Percentiles rank a stretch among this genome's conserved stretches.
phyloP scores from a whole-genome alignment of 2,329 filamentous ascomycete species.

The Pseudogymnoascus sp. region DNA sequence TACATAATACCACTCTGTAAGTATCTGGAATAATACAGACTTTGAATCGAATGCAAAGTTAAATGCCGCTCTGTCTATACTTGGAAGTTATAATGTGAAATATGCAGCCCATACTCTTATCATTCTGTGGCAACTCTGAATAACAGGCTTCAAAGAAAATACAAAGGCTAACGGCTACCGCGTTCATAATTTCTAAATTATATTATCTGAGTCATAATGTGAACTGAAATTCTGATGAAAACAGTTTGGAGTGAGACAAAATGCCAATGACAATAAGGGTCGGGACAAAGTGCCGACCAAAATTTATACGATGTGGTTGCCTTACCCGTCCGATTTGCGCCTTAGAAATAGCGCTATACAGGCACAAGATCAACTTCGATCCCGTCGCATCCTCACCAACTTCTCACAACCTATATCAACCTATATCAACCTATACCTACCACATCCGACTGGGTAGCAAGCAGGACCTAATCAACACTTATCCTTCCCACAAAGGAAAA shows the following conservation, averaged over 20 bases:
- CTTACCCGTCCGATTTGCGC: background rate
- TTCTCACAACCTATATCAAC: background rate
- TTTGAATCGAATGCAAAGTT: background rate
- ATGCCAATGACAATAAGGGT: background rate
- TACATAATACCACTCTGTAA: slow-evolving; percentile 6
- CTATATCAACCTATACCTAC: background rate
- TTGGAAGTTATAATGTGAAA: background rate
- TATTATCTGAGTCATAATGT: background rate
- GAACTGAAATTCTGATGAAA: background rate
- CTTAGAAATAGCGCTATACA: background rate
- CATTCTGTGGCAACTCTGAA: background rate
- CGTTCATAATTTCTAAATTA: background rate
- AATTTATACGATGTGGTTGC: background rate
- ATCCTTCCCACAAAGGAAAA: background rate
- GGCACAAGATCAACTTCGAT: background rate
- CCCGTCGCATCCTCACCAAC: background rate
- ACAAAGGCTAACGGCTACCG: background rate
- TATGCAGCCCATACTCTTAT: background rate
- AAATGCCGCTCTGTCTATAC: background rate
- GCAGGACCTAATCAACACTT: background rate
- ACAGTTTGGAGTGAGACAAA: background rate
- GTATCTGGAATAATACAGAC: slow-evolving; percentile 3
- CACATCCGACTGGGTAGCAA: background rate
- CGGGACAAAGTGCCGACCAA: background rate
- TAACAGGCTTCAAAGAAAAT: background rate